Evolutionary conservation across 441 rosid species (phyloP).

Genomic region (Melastoma candidum): DNA sequence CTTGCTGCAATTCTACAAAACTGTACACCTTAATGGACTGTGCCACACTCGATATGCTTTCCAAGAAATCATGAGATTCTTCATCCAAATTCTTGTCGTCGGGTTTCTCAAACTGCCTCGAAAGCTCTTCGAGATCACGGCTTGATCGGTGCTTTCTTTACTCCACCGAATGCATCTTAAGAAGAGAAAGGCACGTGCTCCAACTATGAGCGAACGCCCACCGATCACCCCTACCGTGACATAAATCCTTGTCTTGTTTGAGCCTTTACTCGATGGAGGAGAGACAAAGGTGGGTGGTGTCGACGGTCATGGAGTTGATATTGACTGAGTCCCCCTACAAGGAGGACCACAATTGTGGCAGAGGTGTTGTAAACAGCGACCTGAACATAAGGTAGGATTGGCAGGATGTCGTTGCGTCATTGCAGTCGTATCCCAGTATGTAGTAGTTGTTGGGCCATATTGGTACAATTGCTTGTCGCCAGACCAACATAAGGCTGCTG

Average conservation of each 20-base stretch:
- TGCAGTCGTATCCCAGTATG: neutral
- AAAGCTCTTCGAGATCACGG: constrained; percentile 16
- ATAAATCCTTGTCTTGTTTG: constrained; percentile 44
- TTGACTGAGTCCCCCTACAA: neutral
- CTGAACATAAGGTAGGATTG: neutral
- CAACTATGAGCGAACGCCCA: constrained; percentile 32
- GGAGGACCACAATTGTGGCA: neutral
- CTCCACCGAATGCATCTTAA: constrained; percentile 13
- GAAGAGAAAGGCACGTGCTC: constrained; percentile 25
- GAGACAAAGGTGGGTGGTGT: neutral
- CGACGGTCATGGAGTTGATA: no score
- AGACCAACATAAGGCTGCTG: constrained; percentile 4
- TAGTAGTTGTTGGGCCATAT: neutral
- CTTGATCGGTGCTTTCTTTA: constrained; percentile 12
- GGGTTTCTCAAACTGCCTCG: constrained; percentile 24
- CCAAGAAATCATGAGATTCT: constrained; percentile 30
- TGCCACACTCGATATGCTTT: constrained; percentile 35
- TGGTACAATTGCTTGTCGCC: neutral
- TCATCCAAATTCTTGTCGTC: constrained; percentile 25
- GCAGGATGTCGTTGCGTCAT: neutral
- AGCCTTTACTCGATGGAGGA: constrained; percentile 15
- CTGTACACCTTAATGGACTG: constrained; percentile 50
- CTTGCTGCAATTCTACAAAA: constrained; percentile 44
- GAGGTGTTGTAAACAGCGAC: neutral
- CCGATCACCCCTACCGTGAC: constrained; percentile 35